These are phyloP conservation scores for Arthromyces matolae DNA, from an alignment of 768 basidiomycete species.

Conservation along the genomic window DNA sequence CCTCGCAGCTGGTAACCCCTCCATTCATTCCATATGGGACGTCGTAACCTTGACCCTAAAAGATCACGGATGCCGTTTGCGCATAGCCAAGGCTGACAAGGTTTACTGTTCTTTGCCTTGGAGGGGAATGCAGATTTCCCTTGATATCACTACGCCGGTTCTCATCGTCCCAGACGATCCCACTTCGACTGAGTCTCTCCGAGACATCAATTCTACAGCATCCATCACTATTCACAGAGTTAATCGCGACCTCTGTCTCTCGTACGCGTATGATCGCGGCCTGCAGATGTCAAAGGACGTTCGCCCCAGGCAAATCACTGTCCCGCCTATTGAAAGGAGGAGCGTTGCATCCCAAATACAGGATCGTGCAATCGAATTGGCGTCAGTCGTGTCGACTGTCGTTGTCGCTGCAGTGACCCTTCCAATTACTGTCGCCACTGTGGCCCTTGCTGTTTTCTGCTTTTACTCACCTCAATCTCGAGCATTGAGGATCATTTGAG, in stretches of 20 bases:
- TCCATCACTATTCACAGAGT: constrained; percentile 18
- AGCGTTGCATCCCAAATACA: constrained; percentile 3
- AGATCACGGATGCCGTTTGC: constrained; percentile 42
- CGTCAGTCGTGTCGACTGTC: constrained; percentile 22
- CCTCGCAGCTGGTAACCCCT: constrained; percentile 11
- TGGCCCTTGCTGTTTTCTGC: constrained; percentile 36
- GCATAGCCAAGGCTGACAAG: constrained; percentile 13
- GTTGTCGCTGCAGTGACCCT: constrained; percentile 28
- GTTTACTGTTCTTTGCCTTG: constrained; percentile 6
- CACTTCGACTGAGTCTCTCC: no score
- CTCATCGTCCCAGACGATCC: constrained; percentile 16
- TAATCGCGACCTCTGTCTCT: constrained; percentile 31
- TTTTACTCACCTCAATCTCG: constrained; percentile 7
- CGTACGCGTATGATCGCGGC: constrained; percentile 24
- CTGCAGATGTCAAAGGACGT: constrained; percentile 12
- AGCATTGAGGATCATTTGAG: constrained; percentile 6
- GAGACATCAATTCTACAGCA: not conserved
- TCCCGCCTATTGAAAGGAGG: not conserved
- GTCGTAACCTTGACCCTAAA: constrained; percentile 37
- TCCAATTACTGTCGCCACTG: constrained; percentile 32
- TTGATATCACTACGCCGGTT: constrained; percentile 14
- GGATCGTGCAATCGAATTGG: constrained; percentile 7
- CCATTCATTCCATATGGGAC: constrained; percentile 37
- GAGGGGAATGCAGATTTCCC: constrained; percentile 11
- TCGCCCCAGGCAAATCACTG: not conserved